Evolutionary conservation across 805 yeast species (phyloP).

Genomic region (Saccharomycopsis sp.): DNA sequence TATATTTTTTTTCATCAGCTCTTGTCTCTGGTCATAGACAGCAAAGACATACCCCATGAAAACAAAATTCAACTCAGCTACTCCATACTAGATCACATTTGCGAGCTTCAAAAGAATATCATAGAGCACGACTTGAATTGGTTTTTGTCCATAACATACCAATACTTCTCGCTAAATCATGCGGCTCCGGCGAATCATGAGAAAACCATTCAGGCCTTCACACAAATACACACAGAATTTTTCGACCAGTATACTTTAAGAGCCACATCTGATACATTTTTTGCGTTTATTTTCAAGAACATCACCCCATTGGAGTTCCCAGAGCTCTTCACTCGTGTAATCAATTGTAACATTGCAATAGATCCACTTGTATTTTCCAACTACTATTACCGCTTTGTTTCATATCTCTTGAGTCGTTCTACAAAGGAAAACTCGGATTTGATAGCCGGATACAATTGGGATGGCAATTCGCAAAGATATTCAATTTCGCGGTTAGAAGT

Average conservation of each 20-base stretch:
- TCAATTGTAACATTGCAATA: slow-evolving; percentile 12
- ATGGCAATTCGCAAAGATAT: neutral
- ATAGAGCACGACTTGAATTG: neutral
- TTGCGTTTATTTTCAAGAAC: neutral
- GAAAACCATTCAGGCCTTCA: neutral
- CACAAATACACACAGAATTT: neutral
- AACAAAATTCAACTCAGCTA: neutral
- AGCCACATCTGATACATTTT: neutral
- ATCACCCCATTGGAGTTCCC: neutral
- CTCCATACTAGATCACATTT: neutral
- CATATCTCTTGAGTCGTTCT: slow-evolving; percentile 6
- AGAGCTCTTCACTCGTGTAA: neutral
- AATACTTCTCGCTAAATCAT: neutral
- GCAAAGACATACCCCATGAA: neutral
- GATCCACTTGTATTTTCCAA: neutral
- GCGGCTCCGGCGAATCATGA: neutral
- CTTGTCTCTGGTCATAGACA: neutral
- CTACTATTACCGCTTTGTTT: slow-evolving; percentile 1
- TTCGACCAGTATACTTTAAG: neutral
- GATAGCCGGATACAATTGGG: slow-evolving; percentile 11
- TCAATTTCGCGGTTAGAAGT: neutral
- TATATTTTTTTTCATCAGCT: neutral
- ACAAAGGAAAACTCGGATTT: slow-evolving; percentile 7
- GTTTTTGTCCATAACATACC: neutral
- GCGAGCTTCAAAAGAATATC: neutral